Evolutionary conservation across 768 basidiomycete species (phyloP).

Genomic region (Exidia glandulosa): DNA sequence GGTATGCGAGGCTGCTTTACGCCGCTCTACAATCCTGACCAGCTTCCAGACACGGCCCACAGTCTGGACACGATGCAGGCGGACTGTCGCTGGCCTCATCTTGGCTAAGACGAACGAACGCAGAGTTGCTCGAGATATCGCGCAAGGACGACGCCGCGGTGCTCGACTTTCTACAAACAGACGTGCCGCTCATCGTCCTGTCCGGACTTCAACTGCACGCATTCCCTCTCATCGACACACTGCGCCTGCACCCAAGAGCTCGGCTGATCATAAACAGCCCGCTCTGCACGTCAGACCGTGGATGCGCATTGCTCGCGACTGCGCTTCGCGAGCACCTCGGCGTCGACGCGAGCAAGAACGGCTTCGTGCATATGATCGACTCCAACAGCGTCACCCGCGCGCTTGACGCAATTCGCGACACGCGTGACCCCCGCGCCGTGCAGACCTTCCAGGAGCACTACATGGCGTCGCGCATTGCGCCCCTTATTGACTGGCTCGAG

Average conservation of each 20-base stretch:
- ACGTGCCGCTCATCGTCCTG: constrained; percentile 12
- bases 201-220: background rate
- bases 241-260: constrained; percentile 16
- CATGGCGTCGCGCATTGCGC: constrained; percentile 45
- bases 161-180: background rate
- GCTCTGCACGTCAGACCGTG: constrained; percentile 10
- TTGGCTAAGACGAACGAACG: constrained; percentile 1
- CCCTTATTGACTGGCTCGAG: constrained; percentile 31
- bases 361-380: constrained; percentile 37
- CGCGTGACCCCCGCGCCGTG: constrained; percentile 37
- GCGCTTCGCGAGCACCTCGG: background rate
- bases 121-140: constrained; percentile 4
- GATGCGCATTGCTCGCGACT: background rate
- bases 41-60: background rate
- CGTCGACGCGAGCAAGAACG: constrained; percentile 23
- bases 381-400: constrained; percentile 49
- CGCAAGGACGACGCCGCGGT: background rate
- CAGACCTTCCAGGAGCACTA: constrained; percentile 57
- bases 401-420: constrained; percentile 35
- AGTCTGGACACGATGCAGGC: background rate
- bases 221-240: constrained; percentile 15
- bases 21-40: background rate
- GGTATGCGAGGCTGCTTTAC: background rate
- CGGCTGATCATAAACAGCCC: constrained; percentile 21
- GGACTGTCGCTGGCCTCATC: background rate